These are phyloP conservation scores for Marasmius fiardii DNA, from an alignment of 1,284 basidiomycete species.

Conservation along the genomic window DNA sequence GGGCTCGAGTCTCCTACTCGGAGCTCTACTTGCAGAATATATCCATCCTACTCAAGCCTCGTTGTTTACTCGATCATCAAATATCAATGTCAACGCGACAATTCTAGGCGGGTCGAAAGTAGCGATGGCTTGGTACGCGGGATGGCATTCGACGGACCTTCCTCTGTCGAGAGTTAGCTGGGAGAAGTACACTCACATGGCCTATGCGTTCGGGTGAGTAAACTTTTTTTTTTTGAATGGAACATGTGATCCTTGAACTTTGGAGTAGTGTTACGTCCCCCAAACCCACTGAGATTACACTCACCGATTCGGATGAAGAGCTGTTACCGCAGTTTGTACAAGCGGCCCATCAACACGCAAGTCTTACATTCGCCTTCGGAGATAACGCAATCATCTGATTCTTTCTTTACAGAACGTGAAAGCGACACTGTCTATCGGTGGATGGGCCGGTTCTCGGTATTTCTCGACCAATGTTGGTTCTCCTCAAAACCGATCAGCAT, in stretches of 20 bases:
- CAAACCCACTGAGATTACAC: conserved; percentile 35
- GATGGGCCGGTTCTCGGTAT: conserved; percentile 78
- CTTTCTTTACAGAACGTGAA: conserved; percentile 46
- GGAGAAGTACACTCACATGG: conserved; percentile 60
- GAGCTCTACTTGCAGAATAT: not conserved
- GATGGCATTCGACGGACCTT: conserved; percentile 51
- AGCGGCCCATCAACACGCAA: conserved; percentile 51
- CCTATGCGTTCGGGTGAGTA: conserved; percentile 63
- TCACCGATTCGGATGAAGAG: conserved; percentile 37
- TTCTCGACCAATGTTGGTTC: conserved; percentile 76
- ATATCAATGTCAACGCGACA: not conserved
- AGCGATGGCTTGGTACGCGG: conserved; percentile 60
- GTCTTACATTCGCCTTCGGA: conserved; percentile 15
- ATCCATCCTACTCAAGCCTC: not conserved
- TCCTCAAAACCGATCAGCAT: conserved; percentile 55
- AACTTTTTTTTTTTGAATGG: not conserved
- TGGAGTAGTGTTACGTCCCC: conserved; percentile 44
- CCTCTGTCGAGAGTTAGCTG: conserved; percentile 51
- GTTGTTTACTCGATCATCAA: not conserved
- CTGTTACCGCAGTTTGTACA: conserved; percentile 51
- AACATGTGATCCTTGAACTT: conserved; percentile 2
- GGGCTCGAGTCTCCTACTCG: not conserved
- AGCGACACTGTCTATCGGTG: conserved; percentile 82
- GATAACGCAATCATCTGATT: conserved; percentile 4
- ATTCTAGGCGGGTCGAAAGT: conserved; percentile 19